These are phyloP conservation scores for Coffea humblotiana DNA, from an alignment of 305 asterid genomes.

Conservation along the genomic window DNA sequence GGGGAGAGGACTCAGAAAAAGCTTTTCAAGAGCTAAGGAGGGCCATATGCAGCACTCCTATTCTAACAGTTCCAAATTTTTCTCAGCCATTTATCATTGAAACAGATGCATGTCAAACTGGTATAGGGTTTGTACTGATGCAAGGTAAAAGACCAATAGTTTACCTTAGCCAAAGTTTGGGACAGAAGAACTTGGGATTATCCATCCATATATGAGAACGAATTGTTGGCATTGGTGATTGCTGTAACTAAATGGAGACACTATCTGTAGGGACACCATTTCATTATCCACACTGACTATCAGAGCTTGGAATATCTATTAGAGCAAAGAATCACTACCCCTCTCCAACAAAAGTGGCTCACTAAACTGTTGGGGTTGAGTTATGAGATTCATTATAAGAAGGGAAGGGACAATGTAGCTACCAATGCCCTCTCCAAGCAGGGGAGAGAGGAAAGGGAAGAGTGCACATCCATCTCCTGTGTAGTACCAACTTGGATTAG, in stretches of 20 bases:
- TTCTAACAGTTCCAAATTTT: no score
- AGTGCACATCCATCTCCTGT: not conserved
- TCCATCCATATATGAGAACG: not conserved
- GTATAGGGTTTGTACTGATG: no score
- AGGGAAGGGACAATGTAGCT: not conserved
- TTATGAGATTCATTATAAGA: not conserved
- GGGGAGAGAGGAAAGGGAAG: not conserved
- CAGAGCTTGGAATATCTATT: not conserved
- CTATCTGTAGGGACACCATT: not conserved
- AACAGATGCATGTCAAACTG: no score
- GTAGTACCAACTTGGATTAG: not conserved
- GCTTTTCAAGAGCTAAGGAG: no score
- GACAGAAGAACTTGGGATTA: no score
- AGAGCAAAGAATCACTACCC: not conserved
- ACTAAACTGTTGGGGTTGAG: not conserved
- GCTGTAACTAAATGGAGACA: not conserved
- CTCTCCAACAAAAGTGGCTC: not conserved
- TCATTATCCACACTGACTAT: not conserved
- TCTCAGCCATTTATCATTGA: not conserved
- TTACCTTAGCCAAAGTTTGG: no score
- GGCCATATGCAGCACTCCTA: no score
- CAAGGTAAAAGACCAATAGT: no score
- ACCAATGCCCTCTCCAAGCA: slow-evolving; percentile 2
- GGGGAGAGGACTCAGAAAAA: no score
- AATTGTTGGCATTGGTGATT: not conserved